Base-by-base conservation (phyloP, 2,329 filamentous ascomycete species). In the Fusarium sterilihyphosum region DNA sequence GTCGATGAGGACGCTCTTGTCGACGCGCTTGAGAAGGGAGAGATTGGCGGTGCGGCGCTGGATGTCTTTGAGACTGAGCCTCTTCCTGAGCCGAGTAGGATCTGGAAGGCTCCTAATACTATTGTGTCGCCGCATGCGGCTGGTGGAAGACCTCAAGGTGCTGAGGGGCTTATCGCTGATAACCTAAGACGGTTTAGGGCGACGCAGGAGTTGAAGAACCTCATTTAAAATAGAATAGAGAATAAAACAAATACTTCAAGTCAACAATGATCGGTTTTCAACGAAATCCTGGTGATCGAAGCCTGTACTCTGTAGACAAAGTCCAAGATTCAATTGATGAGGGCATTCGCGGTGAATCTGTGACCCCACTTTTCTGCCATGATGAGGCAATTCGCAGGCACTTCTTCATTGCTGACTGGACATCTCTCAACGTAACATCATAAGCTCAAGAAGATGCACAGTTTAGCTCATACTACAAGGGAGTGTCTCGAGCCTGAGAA, bases 131-230 rank as follows among this genome's bases (percentile, higher is more conserved):
- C 89, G 1, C 89, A 91, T 71, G 88, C 89, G 2, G 89, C 89
- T 0, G 89, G 89, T 6, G 89, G 89, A 1, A 80, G 91, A 67
- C 91, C 91, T 9, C 89, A 91, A 80, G 89, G 87, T 8, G 84
- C 87, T 0, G 90, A 92, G 83, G 84, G 75, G 11, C 80, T 92
- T 77, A 90, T 92, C 70, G 87, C 88, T 46, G 86, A 89, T 66
- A 92, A 92, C 74, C 73, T 92, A 81, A 84, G 89, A 72, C 83
- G 86, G 71, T 90, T 91, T 77, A 73, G 90, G 72, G 90, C 90
- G 2, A 86, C 86, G 2, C 89, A 92, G 83, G 78, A 84, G 63
- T 75, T 92, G 78, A 89, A 85, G 84, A 92, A 92, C 88, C 54
- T 76, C 24, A 78, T 81, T 53, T 70, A 65, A 38, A 61, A 53